Evolutionary conservation across 371 early-diverging fungal species (phyloP), one percentile per base, ranked within the genome.

Genomic region (Mycotypha africana): DNA sequence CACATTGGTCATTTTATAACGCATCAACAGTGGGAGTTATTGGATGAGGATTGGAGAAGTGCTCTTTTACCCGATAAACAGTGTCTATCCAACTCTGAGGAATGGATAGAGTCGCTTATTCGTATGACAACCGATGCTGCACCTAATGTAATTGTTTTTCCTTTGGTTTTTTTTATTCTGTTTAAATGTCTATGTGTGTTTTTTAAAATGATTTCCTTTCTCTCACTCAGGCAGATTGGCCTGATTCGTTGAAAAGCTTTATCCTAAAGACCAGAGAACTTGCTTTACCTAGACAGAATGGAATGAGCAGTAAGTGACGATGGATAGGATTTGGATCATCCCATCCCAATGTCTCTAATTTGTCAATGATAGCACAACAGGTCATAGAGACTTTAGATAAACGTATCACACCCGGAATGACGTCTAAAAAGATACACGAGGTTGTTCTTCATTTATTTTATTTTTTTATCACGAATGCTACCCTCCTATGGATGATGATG

Each of bases 351-450:
- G 17, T 19, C 45, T 3, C 11, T 39, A 20, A 26, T 28, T 28
- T n/a, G n/a, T n/a, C n/a, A n/a, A n/a, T n/a, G n/a, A n/a, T n/a
- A 56, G 51, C 38, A 8, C 24, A 47, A 15, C 49, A 47, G 36
- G 34, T 34, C 12, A 49, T 25, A 39, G 40, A 34, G 25, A 25
- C 23, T 12, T 43, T 62, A 4, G 54, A 62, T 14, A 60, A 51
- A 25, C 58, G 52, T 16, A 55, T 65, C 15, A 28, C 45, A 9
- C 74, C 80, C 9, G 88, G 89, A n/a, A 88, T 89, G 89, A 71
- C 65, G 4, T 80, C 73, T 17, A 89, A 89, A 56, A 89, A 89
- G 55, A 63, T 73, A 16, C 80, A 78, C 30, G 90, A 89, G 41
- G 58, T 58, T n/a, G n/a, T n/a, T n/a, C n/a, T n/a, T n/a, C n/a